Conservation (phyloP, 179 eudicot genomes). For the Silene coronaria region DNA sequence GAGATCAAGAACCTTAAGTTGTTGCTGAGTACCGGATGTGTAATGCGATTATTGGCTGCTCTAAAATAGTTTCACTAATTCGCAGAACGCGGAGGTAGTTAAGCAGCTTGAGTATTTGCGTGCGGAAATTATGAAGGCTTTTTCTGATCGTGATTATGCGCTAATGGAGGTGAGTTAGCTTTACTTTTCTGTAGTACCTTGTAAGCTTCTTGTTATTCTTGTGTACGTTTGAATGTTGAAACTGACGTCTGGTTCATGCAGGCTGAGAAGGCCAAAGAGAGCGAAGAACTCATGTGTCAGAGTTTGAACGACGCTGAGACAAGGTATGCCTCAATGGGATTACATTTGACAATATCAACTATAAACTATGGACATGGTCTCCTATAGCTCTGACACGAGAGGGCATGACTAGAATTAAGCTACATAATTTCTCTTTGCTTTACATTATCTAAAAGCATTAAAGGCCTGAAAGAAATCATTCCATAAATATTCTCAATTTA, state of each 20-base stretch:
- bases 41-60: neutral
- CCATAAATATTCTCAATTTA: neutral
- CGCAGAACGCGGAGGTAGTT: conserved; percentile 70
- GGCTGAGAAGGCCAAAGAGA: conserved; percentile 97
- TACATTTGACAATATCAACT: conserved; percentile 8
- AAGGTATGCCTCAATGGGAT: conserved; percentile 39
- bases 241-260: conserved; percentile 30
- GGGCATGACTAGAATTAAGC: neutral
- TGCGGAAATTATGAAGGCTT: conserved; percentile 70
- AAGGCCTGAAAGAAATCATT: neutral
- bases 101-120: conserved; percentile 87
- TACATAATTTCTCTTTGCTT: neutral
- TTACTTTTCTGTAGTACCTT: conserved; percentile 11
- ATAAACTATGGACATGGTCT: neutral
- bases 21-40: neutral
- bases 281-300: conserved; percentile 58
- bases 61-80: conserved; percentile 15
- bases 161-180: conserved; percentile 61
- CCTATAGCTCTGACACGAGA: neutral
- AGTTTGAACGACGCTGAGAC: conserved; percentile 44
- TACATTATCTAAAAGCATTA: neutral
- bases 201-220: neutral
- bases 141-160: conserved; percentile 89
- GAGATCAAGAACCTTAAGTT: neutral
- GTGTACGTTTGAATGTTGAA: conserved; percentile 18